A percentile compares a stretch with the other conserved stretches of the same genome.
Conservation (phyloP, 176 grass and related monocot species). For the Musa troglodytarum region DNA sequence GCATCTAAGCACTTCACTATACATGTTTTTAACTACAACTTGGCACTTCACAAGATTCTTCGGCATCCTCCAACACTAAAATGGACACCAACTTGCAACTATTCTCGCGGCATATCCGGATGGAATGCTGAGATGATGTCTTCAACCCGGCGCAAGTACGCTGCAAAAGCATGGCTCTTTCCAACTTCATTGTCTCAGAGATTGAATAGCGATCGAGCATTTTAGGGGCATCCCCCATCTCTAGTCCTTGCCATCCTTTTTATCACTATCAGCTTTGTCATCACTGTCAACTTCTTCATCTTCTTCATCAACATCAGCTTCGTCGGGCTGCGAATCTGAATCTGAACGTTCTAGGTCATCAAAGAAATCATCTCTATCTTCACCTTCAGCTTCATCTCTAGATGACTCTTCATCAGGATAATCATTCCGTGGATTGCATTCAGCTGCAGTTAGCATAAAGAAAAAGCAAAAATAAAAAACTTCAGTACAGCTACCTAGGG, state of each 20-base stretch:
- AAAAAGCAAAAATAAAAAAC: background rate
- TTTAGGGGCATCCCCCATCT: background rate
- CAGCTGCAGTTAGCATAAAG: conserved; percentile 38
- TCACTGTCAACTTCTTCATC: conserved; percentile 39
- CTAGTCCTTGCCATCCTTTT: conserved; percentile 12
- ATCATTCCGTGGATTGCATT: conserved; percentile 70
- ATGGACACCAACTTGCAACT: too few species aligned
- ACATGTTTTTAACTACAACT: too few species aligned
- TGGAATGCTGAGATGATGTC: too few species aligned
- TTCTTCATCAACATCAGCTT: conserved; percentile 36
- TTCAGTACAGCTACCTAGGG: background rate
- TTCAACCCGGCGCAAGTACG: too few species aligned
- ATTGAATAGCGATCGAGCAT: too few species aligned
- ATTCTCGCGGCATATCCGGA: too few species aligned
- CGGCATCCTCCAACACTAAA: too few species aligned
- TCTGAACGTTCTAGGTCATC: conserved; percentile 28
- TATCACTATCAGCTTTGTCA: background rate
- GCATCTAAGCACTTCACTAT: too few species aligned
- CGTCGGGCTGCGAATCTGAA: conserved; percentile 34
- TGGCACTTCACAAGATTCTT: too few species aligned
- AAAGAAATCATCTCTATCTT: conserved; percentile 25
- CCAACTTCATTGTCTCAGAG: too few species aligned
- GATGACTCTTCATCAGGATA: conserved; percentile 64
- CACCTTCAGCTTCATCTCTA: conserved; percentile 32
- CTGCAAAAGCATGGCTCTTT: too few species aligned